Evolutionary conservation across 257 asterid species (phyloP), one percentile per base, ranked within the genome.

Genomic region (Nicotiana otophora): DNA sequence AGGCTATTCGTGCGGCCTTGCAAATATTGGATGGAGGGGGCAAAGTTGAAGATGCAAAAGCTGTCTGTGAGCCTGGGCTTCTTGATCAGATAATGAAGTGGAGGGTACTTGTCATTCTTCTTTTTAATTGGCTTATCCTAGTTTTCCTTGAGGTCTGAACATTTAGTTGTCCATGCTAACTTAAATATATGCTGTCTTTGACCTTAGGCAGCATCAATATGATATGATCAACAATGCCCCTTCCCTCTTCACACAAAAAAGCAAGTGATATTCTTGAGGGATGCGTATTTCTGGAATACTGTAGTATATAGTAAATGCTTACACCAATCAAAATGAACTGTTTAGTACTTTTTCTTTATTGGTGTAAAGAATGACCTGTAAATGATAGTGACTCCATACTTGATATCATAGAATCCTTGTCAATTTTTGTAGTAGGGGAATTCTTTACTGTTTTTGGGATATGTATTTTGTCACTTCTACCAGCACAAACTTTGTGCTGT

Each of bases 1-100:
- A 95, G 99, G 94, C 98, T 81, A 58, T 94, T 66, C 92, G 83
- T 62, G 92, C 95, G 62, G 99, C 98, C 48, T 74, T 89, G 78
- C 91, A 85, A 51, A 93, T 86, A 86, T 64, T 96, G 84, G 92
- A 93, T 7, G 90, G 77, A 23, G 97, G 97, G 15, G 93, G 98
- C 82, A 88, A 83, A 78, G 83, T 93, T 78, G 91, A 88, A 87
- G 98, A 94, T 88, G 98, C 99, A 84, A 89, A 90, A 89, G 89
- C 90, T 39, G 92, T 96, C 74, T 94, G 98, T 82, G 94, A 90
- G 82, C 89, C 90, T 26, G 91, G 87, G 75, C 91, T 92, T 86
- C 94, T 94, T 63, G 31, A 68, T 69, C 98, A 94, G 90, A 89
- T 96, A 78, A 68, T 61, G 81, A 94, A 80, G 87, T 96, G 97